A percentile compares a stretch with the other conserved stretches of the same genome.
Conservation (phyloP, 2,329 filamentous ascomycete species). For the Aquanectria penicillioides region DNA sequence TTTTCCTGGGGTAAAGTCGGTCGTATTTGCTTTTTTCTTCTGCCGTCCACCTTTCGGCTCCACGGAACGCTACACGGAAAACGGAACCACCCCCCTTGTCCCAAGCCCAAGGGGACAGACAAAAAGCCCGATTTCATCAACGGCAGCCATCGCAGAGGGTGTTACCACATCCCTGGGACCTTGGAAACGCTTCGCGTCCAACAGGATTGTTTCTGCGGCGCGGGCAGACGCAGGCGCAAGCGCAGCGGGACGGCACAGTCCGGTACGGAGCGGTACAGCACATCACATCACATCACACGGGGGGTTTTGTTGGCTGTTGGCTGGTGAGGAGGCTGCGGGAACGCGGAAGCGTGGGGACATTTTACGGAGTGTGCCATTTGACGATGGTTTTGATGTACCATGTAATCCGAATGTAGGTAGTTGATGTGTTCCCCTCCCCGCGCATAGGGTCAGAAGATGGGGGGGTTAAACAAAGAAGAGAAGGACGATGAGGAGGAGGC, state of each 20-base stretch:
- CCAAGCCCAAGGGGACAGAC: slow-evolving; percentile 1
- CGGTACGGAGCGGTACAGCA: too few relatives aligned
- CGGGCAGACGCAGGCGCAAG: not conserved
- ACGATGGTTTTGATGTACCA: too few relatives aligned
- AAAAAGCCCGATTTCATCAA: slow-evolving; percentile 26
- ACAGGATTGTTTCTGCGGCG: slow-evolving; percentile 1
- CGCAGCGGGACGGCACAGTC: not conserved
- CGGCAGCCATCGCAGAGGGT: slow-evolving; percentile 29
- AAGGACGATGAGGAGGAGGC: too few relatives aligned
- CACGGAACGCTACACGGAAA: slow-evolving; percentile 13
- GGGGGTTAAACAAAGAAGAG: too few relatives aligned
- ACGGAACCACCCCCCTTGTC: not conserved
- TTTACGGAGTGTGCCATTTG: too few relatives aligned
- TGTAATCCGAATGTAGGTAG: too few relatives aligned
- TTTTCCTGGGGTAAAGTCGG: slow-evolving; percentile 38
- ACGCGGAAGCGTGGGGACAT: too few relatives aligned
- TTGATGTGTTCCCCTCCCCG: too few relatives aligned
- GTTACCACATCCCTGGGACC: slow-evolving; percentile 32
- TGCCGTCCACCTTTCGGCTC: slow-evolving; percentile 10
- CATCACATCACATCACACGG: too few relatives aligned
- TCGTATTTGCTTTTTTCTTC: slow-evolving; percentile 31
- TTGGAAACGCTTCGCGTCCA: slow-evolving; percentile 1
- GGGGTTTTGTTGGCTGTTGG: too few relatives aligned
- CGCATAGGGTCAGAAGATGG: too few relatives aligned
- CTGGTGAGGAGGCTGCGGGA: too few relatives aligned